Evolutionary conservation across 768 basidiomycete genomes (phyloP).

Genomic region (Podaxis carcinomalis): DNA sequence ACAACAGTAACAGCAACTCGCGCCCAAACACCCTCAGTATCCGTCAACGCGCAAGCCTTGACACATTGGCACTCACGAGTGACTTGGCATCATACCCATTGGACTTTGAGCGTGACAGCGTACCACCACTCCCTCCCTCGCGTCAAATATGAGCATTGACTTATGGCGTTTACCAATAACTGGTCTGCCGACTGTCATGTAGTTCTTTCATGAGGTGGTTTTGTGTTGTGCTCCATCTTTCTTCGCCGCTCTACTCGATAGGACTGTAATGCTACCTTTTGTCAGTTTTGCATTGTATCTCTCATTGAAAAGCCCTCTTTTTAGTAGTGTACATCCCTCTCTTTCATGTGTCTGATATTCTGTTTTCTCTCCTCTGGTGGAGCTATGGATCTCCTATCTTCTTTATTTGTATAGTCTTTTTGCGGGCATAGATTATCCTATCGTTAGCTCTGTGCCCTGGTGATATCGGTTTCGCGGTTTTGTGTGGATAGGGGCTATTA

Average conservation of each 20-base stretch:
- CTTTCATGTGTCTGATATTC: neutral
- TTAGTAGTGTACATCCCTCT: neutral
- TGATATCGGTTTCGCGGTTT: slow-evolving; percentile 4
- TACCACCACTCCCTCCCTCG: slow-evolving; percentile 20
- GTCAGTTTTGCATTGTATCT: neutral
- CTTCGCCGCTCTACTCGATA: slow-evolving; percentile 1
- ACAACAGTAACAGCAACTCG: slow-evolving; percentile 12
- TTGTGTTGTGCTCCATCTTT: neutral
- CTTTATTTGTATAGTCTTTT: neutral
- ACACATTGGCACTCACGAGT: slow-evolving; percentile 78
- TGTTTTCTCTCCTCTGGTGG: neutral
- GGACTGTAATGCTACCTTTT: neutral
- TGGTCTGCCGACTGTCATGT: neutral
- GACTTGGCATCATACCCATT: slow-evolving; percentile 84
- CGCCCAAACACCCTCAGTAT: slow-evolving; percentile 27
- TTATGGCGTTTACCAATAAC: neutral
- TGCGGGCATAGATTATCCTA: neutral
- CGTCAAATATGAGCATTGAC: slow-evolving; percentile 4
- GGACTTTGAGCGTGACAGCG: slow-evolving; percentile 57
- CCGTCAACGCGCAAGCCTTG: slow-evolving; percentile 76
- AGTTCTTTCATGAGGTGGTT: neutral
- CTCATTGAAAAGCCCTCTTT: neutral
- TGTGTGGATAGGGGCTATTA: slow-evolving; percentile 10
- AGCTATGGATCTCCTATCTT: slow-evolving; percentile 9
- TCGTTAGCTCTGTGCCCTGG: neutral